These are phyloP conservation scores for Thalassiosira oceanica DNA, from an alignment of 352 stramenopile genomes.

Conservation along the genomic window DNA sequence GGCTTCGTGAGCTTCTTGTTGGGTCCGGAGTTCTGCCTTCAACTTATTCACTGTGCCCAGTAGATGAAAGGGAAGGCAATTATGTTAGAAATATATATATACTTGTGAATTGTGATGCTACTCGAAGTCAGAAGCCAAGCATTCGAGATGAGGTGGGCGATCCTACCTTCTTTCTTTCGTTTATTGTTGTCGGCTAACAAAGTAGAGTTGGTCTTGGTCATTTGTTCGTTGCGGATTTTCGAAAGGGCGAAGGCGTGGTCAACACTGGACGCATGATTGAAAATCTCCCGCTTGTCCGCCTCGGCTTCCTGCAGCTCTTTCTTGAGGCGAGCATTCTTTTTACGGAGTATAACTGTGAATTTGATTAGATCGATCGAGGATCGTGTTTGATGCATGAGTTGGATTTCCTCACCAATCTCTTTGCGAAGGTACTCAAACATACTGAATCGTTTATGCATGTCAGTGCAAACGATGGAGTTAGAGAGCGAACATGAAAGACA, in stretches of 20 bases:
- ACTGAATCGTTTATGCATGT: slow-evolving; percentile 8
- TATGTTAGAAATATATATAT: no score
- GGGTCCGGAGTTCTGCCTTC: slow-evolving; percentile 46
- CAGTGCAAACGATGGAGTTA: no score
- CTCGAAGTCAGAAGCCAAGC: no score
- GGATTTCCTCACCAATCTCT: slow-evolving; percentile 41
- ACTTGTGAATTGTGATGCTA: no score
- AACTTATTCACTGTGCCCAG: slow-evolving; percentile 28
- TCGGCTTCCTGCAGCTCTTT: slow-evolving; percentile 41
- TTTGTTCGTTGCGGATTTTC: slow-evolving; percentile 49
- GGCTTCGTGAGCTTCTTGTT: slow-evolving; percentile 39
- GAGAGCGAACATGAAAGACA: no score
- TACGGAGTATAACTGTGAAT: no score
- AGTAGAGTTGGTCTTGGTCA: slow-evolving; percentile 40
- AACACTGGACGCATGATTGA: slow-evolving; percentile 34
- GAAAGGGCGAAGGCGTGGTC: slow-evolving; percentile 40
- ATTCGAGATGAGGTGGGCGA: no score
- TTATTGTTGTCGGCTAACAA: slow-evolving; percentile 38
- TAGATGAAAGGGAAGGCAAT: no score
- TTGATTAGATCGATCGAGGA: no score
- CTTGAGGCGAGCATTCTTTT: slow-evolving; percentile 51
- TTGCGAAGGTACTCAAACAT: slow-evolving; percentile 58
- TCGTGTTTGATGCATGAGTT: no score
- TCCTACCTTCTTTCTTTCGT: slow-evolving; percentile 36
- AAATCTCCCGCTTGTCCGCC: slow-evolving; percentile 49